Conservation (phyloP, 257 asterid species). For the Anisodus acutangulus region DNA sequence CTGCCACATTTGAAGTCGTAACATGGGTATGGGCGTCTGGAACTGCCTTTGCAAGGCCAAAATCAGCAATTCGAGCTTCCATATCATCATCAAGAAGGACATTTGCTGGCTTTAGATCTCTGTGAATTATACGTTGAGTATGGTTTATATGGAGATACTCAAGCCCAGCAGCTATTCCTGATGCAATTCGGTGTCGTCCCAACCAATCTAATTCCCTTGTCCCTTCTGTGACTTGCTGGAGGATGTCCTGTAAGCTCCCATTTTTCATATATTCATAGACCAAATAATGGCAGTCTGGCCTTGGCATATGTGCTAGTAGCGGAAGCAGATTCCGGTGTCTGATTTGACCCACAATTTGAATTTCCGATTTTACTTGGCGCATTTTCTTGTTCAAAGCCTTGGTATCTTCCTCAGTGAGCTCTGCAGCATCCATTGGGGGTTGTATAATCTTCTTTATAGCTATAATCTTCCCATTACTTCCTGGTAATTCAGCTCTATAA, state of each 20-base stretch:
- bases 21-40: conserved; percentile 70
- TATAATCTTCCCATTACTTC: conserved; percentile 64
- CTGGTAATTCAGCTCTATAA: conserved; percentile 69
- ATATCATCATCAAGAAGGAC: conserved; percentile 80
- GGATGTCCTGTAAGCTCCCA: conserved; percentile 73
- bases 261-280: conserved; percentile 92
- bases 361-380: conserved; percentile 82
- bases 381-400: conserved; percentile 62
- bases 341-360: conserved; percentile 81
- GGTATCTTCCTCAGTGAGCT: conserved; percentile 69
- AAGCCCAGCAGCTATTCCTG: conserved; percentile 76
- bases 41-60: conserved; percentile 78
- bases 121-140: conserved; percentile 67
- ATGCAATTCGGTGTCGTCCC: conserved; percentile 59
- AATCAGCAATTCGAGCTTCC: conserved; percentile 89
- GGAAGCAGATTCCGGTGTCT: conserved; percentile 76
- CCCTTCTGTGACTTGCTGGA: conserved; percentile 49
- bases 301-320: conserved; percentile 72
- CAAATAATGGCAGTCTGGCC: conserved; percentile 73
- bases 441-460: conserved; percentile 82
- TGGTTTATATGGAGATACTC: conserved; percentile 78
- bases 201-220: conserved; percentile 63
- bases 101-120: conserved; percentile 88
- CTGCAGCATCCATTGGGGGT: conserved; percentile 54
- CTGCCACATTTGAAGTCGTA: conserved; percentile 71